Percentiles rank a stretch among this genome's conserved stretches.
These are phyloP conservation scores for Cercophora scortea DNA, from an alignment of 495 filamentous ascomycete species.

Conservation along the genomic window DNA sequence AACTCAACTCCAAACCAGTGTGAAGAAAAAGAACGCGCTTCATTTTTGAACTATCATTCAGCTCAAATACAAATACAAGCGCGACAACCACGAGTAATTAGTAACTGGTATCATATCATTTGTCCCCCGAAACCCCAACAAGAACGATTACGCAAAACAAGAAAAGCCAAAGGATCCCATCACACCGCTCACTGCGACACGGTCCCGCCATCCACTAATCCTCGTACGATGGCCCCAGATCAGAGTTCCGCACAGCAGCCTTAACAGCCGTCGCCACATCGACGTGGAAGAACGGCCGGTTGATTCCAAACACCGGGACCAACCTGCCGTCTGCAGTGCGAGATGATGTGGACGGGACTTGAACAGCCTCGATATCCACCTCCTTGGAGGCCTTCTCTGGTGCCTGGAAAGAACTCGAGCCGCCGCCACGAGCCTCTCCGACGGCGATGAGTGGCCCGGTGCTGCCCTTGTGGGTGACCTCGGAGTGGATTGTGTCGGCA, in stretches of 20 bases:
- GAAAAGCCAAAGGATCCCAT: neutral
- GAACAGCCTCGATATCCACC: constrained; percentile 14
- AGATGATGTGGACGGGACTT: constrained; percentile 9
- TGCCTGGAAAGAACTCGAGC: neutral
- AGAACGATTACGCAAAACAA: neutral
- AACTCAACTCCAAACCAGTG: no score
- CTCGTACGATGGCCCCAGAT: neutral
- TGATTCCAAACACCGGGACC: constrained; percentile 36
- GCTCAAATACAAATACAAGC: no score
- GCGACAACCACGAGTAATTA: no score
- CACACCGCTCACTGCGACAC: neutral
- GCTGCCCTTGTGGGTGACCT: neutral
- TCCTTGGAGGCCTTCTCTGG: neutral
- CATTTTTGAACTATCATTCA: no score
- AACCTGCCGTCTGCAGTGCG: constrained; percentile 7
- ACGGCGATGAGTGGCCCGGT: constrained; percentile 14
- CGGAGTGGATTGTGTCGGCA: constrained; percentile 2
- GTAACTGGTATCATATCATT: no score
- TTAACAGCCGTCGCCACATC: constrained; percentile 70
- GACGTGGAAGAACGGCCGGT: constrained; percentile 46
- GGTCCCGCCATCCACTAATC: neutral
- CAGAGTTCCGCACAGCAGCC: constrained; percentile 8
- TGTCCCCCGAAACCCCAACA: neutral
- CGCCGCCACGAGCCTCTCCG: constrained; percentile 2
- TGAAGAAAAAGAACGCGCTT: no score